phyloP scores from a whole-genome alignment of 2,329 filamentous ascomycete species.

The Thelonectria blattea region DNA sequence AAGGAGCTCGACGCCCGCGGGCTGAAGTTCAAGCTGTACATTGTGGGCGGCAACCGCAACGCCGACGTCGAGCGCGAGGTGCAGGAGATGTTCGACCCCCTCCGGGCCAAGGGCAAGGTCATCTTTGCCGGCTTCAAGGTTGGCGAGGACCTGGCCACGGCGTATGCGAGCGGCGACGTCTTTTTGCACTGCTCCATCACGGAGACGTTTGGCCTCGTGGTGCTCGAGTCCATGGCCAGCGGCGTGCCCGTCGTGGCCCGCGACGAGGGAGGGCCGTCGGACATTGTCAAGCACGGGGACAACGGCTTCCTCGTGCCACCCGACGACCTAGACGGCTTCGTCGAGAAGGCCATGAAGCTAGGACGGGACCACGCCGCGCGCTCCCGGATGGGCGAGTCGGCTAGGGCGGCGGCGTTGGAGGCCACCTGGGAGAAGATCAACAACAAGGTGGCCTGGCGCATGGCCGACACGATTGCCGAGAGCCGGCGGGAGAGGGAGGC shows the following conservation, averaged over 20 bases:
- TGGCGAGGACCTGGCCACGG: constrained; percentile 65
- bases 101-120: constrained; percentile 58
- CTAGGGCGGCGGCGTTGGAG: constrained; percentile 63
- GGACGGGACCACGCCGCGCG: constrained; percentile 53
- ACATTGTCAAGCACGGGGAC: constrained; percentile 65
- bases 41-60: constrained; percentile 73
- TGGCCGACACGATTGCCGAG: constrained; percentile 60
- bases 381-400: constrained; percentile 51
- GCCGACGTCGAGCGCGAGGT: constrained; percentile 66
- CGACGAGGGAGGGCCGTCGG: constrained; percentile 72
- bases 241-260: constrained; percentile 72
- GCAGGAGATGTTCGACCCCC: constrained; percentile 61
- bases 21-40: constrained; percentile 67
- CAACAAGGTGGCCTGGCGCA: constrained; percentile 70
- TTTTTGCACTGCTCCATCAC: constrained; percentile 75
- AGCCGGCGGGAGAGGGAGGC: constrained; percentile 44
- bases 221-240: constrained; percentile 74
- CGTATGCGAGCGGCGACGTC: constrained; percentile 72
- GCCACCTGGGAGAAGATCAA: constrained; percentile 77
- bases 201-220: constrained; percentile 74
- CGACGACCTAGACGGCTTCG: constrained; percentile 64
- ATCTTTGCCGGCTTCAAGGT: constrained; percentile 71
- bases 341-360: constrained; percentile 57
- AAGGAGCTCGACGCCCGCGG: constrained; percentile 59
- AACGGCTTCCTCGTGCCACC: constrained; percentile 68